These are phyloP conservation scores for Phylloporus rhodoxanthus DNA, from an alignment of 768 basidiomycete genomes.

Conservation along the genomic window DNA sequence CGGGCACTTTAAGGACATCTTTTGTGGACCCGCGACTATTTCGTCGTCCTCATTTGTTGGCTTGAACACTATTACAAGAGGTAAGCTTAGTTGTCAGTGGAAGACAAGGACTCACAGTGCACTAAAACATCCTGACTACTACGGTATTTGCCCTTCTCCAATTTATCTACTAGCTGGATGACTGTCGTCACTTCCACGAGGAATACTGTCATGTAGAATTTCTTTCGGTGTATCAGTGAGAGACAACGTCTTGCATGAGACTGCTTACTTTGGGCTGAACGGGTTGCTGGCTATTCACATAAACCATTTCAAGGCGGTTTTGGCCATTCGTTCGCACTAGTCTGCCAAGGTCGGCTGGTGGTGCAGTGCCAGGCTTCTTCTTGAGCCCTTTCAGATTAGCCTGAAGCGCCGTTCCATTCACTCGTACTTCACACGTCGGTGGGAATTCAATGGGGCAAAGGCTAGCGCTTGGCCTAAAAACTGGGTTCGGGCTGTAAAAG, in stretches of 20 bases:
- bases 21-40: conserved; percentile 83
- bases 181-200: conserved; percentile 76
- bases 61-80: conserved; percentile 45
- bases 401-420: conserved; percentile 62
- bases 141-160: conserved; percentile 64
- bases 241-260: neutral
- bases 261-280: conserved; percentile 58
- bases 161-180: conserved; percentile 58
- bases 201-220: conserved; percentile 81
- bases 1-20: conserved; percentile 90
- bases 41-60: conserved; percentile 75
- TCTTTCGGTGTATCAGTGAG: conserved; percentile 57
- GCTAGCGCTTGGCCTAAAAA: conserved; percentile 46
- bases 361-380: conserved; percentile 91
- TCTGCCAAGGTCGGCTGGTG: conserved; percentile 68
- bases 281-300: conserved; percentile 83
- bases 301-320: conserved; percentile 82
- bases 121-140: conserved; percentile 58
- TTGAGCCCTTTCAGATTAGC: conserved; percentile 88
- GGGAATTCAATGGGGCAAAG: conserved; percentile 88
- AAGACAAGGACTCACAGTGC: conserved; percentile 48
- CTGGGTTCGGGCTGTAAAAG: conserved; percentile 51
- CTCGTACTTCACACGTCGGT: conserved; percentile 83
- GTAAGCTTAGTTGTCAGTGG: neutral
- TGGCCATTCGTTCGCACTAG: conserved; percentile 35